Percentiles rank a stretch among this genome's conserved stretches.
phyloP scores from a whole-genome alignment of 202 grass and related monocot species.

The Brachypodium distachyon region DNA sequence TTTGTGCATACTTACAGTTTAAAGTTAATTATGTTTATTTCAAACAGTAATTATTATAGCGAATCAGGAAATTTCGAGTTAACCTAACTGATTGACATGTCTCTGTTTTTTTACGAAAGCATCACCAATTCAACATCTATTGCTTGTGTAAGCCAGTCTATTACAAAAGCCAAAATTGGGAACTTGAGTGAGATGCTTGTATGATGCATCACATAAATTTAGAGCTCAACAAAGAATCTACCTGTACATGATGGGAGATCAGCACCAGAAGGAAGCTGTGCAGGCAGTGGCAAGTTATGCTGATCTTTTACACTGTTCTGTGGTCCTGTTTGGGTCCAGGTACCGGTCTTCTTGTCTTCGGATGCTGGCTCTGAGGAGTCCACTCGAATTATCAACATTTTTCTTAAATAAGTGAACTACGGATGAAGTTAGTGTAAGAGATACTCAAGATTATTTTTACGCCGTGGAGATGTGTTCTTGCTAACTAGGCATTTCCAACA shows the following conservation, averaged over 20 bases:
- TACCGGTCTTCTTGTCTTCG: constrained; percentile 36
- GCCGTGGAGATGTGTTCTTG: background rate
- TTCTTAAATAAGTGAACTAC: background rate
- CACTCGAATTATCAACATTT: background rate
- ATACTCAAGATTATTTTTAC: background rate
- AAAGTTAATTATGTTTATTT: background rate
- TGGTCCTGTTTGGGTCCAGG: constrained; percentile 31
- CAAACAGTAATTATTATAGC: background rate
- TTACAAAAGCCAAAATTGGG: background rate
- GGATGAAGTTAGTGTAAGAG: background rate
- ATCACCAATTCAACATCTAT: background rate
- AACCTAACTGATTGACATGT: background rate
- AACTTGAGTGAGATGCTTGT: background rate
- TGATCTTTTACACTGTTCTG: constrained; percentile 40
- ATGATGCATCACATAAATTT: constrained; percentile 3
- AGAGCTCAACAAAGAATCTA: constrained; percentile 9
- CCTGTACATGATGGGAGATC: constrained; percentile 92
- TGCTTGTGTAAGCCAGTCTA: background rate
- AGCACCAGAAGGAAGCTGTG: constrained; percentile 73
- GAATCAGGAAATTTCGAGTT: background rate
- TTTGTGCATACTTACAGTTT: background rate
- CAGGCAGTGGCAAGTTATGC: constrained; percentile 36
- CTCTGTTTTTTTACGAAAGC: background rate
- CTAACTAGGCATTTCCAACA: background rate
- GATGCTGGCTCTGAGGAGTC: constrained; percentile 45